phyloP scores from a whole-genome alignment of 345 rosid species.

The Linum tenue region DNA sequence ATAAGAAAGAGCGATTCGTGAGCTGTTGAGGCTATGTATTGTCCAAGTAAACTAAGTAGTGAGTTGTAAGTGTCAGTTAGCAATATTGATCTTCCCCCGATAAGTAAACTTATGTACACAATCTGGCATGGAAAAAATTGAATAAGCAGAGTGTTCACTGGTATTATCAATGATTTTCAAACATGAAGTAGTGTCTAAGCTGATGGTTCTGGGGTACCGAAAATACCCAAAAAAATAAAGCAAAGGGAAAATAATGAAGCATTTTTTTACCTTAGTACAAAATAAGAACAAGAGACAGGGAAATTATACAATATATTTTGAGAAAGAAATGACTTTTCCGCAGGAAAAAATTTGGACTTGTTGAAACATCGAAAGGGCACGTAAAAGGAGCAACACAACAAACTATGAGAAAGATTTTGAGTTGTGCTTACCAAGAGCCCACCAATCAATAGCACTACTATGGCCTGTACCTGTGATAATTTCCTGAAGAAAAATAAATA shows the following conservation, averaged over 20 bases:
- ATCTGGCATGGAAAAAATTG: neutral
- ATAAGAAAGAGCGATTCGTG: neutral
- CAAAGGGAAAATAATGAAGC: too few relatives aligned
- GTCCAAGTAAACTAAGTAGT: too few relatives aligned
- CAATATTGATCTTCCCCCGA: neutral
- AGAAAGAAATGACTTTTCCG: too few relatives aligned
- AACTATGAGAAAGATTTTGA: neutral
- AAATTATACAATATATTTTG: too few relatives aligned
- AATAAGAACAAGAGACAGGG: too few relatives aligned
- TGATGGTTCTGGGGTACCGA: too few relatives aligned
- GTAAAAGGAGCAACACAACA: neutral
- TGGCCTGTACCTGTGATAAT: constrained; percentile 87
- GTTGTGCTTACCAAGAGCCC: constrained; percentile 75
- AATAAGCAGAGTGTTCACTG: neutral
- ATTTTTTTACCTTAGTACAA: too few relatives aligned
- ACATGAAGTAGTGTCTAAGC: too few relatives aligned
- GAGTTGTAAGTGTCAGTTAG: too few relatives aligned
- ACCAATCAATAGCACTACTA: constrained; percentile 88
- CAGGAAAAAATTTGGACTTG: too few relatives aligned
- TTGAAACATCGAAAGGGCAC: too few relatives aligned
- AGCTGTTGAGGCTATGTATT: neutral
- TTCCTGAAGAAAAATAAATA: constrained; percentile 48
- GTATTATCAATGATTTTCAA: neutral
- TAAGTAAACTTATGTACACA: neutral
- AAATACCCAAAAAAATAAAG: too few relatives aligned